A percentile compares a stretch with the other conserved stretches of the same genome.
These are phyloP conservation scores for Venturia pyrina DNA, from an alignment of 2,329 filamentous ascomycete genomes.

Conservation along the genomic window DNA sequence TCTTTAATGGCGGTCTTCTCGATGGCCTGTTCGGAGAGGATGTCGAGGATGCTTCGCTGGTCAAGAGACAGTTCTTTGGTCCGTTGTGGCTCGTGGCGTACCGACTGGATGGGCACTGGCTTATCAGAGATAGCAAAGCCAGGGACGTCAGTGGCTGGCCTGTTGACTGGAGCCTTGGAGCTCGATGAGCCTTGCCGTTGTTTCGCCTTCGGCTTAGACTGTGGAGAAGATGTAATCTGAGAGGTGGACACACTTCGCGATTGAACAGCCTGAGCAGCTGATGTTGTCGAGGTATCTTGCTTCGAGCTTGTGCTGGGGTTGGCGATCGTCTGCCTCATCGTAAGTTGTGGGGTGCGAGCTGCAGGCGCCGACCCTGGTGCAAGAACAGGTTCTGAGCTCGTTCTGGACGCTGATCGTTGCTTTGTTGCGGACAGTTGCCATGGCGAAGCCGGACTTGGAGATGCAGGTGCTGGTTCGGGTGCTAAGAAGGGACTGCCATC, in stretches of 20 bases:
- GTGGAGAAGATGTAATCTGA: conserved; percentile 19
- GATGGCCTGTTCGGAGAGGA: conserved; percentile 74
- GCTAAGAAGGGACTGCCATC: conserved; percentile 19
- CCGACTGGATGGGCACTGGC: conserved; percentile 31
- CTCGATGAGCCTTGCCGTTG: conserved; percentile 13
- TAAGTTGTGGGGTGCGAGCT: conserved; percentile 42
- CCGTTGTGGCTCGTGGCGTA: conserved; percentile 42
- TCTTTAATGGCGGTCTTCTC: conserved; percentile 78
- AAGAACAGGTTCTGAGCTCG: conserved; percentile 17
- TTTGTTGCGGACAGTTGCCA: conserved; percentile 56
- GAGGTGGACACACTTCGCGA: conserved; percentile 14
- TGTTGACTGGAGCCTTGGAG: conserved; percentile 21
- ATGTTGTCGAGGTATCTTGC: conserved; percentile 12
- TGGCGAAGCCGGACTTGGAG: conserved; percentile 33
- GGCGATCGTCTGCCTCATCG: conserved; percentile 51
- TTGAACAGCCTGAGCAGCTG: conserved; percentile 5
- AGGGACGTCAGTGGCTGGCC: conserved; percentile 22
- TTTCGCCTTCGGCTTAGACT: not conserved
- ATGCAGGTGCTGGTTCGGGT: conserved; percentile 26
- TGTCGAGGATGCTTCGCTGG: conserved; percentile 73
- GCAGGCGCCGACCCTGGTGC: conserved; percentile 21
- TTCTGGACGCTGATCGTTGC: conserved; percentile 23
- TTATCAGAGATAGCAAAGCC: conserved; percentile 24
- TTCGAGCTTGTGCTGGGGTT: conserved; percentile 24
- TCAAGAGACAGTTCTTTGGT: conserved; percentile 52